These are phyloP conservation scores for Juglanconis sp. DNA, from an alignment of 2,329 filamentous ascomycete species.

Conservation along the genomic window DNA sequence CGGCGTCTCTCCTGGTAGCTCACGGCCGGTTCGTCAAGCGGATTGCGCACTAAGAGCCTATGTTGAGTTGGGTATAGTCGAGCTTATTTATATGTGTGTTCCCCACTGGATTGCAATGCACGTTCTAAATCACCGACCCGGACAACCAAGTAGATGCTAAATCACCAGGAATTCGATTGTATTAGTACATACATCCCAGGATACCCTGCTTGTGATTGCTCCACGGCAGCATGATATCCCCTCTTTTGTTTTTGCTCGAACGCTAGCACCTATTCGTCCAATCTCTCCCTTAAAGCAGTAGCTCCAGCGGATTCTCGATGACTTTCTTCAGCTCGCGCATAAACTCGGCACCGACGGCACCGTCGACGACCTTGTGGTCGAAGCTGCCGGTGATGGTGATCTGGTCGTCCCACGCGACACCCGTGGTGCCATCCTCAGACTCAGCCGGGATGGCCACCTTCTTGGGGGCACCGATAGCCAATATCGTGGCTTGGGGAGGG, in stretches of 20 bases:
- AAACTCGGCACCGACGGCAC: constrained; percentile 94
- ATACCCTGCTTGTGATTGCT: constrained; percentile 8
- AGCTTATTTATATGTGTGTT: background rate
- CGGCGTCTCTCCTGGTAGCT: too few species aligned
- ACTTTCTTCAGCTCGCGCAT: constrained; percentile 96
- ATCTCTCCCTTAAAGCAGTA: constrained; percentile 68
- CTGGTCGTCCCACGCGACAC: constrained; percentile 92
- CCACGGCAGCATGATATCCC: constrained; percentile 23
- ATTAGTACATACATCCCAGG: constrained; percentile 18
- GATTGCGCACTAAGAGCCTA: too few species aligned
- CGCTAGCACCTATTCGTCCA: constrained; percentile 36
- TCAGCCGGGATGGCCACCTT: constrained; percentile 90
- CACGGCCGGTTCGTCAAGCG: too few species aligned
- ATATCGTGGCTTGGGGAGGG: constrained; percentile 92
- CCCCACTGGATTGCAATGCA: background rate
- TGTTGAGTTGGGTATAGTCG: background rate
- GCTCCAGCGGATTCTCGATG: constrained; percentile 92
- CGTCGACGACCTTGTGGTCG: constrained; percentile 98
- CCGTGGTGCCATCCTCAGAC: constrained; percentile 73
- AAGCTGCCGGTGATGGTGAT: constrained; percentile 94
- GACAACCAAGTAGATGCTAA: background rate
- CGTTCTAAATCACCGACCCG: background rate
- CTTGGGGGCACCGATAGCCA: constrained; percentile 90
- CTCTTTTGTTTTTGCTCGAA: constrained; percentile 28
- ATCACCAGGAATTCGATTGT: constrained; percentile 13